Base-by-base conservation (phyloP, 768 basidiomycete species). In the Erythrobasidium yunnanense region DNA sequence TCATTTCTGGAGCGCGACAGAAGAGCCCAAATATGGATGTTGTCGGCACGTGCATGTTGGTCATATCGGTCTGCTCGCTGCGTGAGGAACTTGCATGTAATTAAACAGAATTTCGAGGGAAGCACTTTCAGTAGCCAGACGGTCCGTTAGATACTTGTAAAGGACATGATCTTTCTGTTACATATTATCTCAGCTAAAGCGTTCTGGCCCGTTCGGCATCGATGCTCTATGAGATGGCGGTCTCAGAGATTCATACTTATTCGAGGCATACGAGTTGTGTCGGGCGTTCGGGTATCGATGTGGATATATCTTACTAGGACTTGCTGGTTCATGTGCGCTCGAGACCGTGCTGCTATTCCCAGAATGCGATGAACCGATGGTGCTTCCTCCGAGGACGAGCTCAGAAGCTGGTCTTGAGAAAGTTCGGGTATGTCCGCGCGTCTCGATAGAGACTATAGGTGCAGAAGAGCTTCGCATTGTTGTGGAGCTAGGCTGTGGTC, bases 221-320 rank as follows among this genome's bases (percentile, higher is more conserved):
- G 27, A 8, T 11, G 8, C 23, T 18, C 54, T 7, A 5, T 46
- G 18, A 23, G 47, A 63, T 50, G 20, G 25, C 54, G 23, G 34
- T 23, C 42, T 20, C 2, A 63, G 8, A 22, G 60, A 45, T 33
- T 63, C 60, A n/a, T 51, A 51, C n/a, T 47, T 4, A n/a, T 29
- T 25, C 15, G 60, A 63, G 3, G 47, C 30, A 23, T 63, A 51
- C 17, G 60, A 63, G 60, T 63, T 51, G 47, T 63, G 60, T 17
- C 60, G 25, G n/a, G 46, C 60, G 23, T 63, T 49, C 30, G 22
- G 25, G 60, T 13, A 35, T 30, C 13, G 27, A 49, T 29, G 13
- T 22, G 34, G 46, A 49, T 47, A n/a, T 22, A 34, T 49, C 29
- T 18, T 27, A 25, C 15, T 63, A 51, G 11, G 29, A 17, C 49